Base-by-base conservation (phyloP, 345 rosid species). In the Diplotaxis tenuifolia region DNA sequence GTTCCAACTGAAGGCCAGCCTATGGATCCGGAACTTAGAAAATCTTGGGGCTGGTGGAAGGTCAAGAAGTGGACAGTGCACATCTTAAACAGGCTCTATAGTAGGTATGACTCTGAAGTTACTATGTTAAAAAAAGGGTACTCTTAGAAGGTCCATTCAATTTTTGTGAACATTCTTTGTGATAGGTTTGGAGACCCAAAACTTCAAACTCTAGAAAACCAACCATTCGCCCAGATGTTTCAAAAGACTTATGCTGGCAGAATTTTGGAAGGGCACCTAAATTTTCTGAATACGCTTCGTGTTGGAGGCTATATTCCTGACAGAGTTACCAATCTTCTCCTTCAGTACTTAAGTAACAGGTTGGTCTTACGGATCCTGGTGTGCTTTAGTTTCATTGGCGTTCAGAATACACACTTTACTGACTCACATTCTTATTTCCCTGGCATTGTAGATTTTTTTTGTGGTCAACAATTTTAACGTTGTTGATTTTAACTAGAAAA, bases 31-130 rank as follows among this genome's bases (percentile, higher is more conserved):
- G 53, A 47, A 47, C 53, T 47, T 47, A 47, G 53, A 47, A 47
- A 47, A 47, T 47, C 53, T 47, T 47, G 53, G 53, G 53, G 53
- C 53, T 47, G 53, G 53, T 47, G 53, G 53, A 47, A 47, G 53
- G 53, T 47, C 53, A 47, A 47, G 21, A 47, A 47, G 53, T 47
- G 53, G 53, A 47, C 53, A 47, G 53, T 47, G 53, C 53, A 47
- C 53, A 47, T 47, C 53, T 47, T 47, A 47, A 47, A 47, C 53
- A 47, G 53, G 21, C 18, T 47, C 9, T 47, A 47, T 47, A 47
- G 53, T 47, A 20, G 53, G 53, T 47, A 47, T 47, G 53, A 6
- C 53, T 47, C 53, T 47, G 21, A 47, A 47, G 10, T 16, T 47
- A 47, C 15, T 15, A 47, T 47, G 21, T 47, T 47, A 47, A 15